Percentiles rank a stretch among this genome's conserved stretches.
These are phyloP conservation scores for Mycena galopus DNA, from an alignment of 768 basidiomycete genomes.

Conservation along the genomic window DNA sequence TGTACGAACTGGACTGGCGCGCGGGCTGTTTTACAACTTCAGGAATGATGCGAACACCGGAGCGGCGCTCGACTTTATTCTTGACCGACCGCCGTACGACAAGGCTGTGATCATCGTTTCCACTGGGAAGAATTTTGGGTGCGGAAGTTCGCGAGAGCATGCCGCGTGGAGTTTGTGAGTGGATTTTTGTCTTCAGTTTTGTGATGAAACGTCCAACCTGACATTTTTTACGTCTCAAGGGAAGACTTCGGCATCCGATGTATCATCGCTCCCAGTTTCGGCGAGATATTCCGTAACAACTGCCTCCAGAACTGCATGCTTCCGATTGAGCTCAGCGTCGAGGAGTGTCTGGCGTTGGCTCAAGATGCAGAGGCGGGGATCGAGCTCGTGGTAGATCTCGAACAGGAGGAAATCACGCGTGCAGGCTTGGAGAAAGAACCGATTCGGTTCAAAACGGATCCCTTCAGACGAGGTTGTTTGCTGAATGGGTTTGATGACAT, in stretches of 20 bases:
- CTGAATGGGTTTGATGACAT: conserved; percentile 97
- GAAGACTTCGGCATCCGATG: conserved; percentile 93
- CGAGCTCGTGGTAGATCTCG: conserved; percentile 88
- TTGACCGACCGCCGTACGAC: conserved; percentile 84
- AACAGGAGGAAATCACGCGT: conserved; percentile 82
- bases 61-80: conserved; percentile 82
- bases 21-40: conserved; percentile 85
- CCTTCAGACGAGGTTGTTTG: conserved; percentile 93
- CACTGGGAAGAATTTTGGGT: conserved; percentile 91
- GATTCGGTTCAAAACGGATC: conserved; percentile 85
- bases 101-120: conserved; percentile 84
- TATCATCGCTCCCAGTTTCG: conserved; percentile 89
- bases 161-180: conserved; percentile 88
- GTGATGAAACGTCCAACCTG: background rate
- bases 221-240: conserved; percentile 48
- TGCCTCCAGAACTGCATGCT: conserved; percentile 95
- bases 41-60: conserved; percentile 82
- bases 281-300: conserved; percentile 91
- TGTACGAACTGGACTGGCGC: conserved; percentile 87
- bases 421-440: conserved; percentile 67
- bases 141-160: conserved; percentile 91
- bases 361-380: conserved; percentile 81
- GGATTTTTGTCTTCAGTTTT: background rate
- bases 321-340: conserved; percentile 76
- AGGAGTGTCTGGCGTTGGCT: conserved; percentile 76